These are phyloP conservation scores for Amaranthus tricolor DNA, from an alignment of 179 eudicot species.

Conservation along the genomic window DNA sequence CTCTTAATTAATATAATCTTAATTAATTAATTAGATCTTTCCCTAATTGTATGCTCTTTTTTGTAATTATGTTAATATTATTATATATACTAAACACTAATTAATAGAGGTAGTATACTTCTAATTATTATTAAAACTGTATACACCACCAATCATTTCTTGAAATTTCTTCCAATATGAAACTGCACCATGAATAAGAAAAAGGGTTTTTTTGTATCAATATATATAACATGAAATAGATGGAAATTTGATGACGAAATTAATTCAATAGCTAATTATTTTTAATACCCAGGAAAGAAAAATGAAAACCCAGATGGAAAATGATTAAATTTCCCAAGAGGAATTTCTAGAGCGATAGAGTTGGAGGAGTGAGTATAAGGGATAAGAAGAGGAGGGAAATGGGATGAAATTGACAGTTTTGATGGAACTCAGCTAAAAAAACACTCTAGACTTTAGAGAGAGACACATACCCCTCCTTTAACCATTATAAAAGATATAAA, in stretches of 20 bases:
- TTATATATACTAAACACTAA: neutral
- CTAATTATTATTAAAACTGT: slow-evolving; percentile 17
- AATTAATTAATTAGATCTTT: neutral
- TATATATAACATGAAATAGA: neutral
- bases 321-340: slow-evolving; percentile 12
- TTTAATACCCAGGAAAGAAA: slow-evolving; percentile 6
- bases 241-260: neutral
- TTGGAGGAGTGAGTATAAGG: slow-evolving; percentile 21
- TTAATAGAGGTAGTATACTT: neutral
- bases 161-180: neutral
- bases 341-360: slow-evolving; percentile 16
- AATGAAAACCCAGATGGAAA: slow-evolving; percentile 16
- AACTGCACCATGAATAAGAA: neutral
- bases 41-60: slow-evolving; percentile 13
- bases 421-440: slow-evolving; percentile 27
- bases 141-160: slow-evolving; percentile 31
- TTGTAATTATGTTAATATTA: too few relatives aligned
- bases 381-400: slow-evolving; percentile 25
- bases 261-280: neutral
- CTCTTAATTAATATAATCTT: neutral
- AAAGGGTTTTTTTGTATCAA: neutral
- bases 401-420: slow-evolving; percentile 30
- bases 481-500: slow-evolving; percentile 15
- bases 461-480: slow-evolving; percentile 27
- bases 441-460: slow-evolving; percentile 10